These are phyloP conservation scores for Rhizoclosmatium sp. DNA, from an alignment of 192 early-diverging fungal genomes.

Conservation along the genomic window DNA sequence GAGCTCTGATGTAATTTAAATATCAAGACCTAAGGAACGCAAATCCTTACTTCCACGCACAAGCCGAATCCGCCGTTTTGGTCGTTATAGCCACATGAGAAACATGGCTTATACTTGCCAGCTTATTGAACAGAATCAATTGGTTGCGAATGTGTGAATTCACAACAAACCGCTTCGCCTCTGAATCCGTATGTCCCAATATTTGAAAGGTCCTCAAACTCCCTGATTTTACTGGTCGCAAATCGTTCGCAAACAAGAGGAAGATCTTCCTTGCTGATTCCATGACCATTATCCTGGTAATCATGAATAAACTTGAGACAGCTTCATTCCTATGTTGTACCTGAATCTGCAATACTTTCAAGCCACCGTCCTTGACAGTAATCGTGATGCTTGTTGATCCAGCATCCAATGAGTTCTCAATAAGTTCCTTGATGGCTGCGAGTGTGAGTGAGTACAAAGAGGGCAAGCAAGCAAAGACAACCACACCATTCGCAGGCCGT, in stretches of 20 bases:
- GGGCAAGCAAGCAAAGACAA: not conserved
- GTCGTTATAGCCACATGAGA: slow-evolving; percentile 84
- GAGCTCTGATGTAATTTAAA: slow-evolving; percentile 59
- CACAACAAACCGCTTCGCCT: slow-evolving; percentile 75
- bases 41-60: slow-evolving; percentile 55
- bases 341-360: slow-evolving; percentile 90
- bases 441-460: not conserved
- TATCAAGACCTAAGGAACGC: not conserved
- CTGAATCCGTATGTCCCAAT: slow-evolving; percentile 96
- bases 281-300: slow-evolving; percentile 88
- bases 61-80: slow-evolving; percentile 50
- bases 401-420: slow-evolving; percentile 97
- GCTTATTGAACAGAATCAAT: slow-evolving; percentile 15
- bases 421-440: slow-evolving; percentile 88
- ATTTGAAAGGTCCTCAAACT: slow-evolving; percentile 82
- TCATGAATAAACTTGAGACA: slow-evolving; percentile 60
- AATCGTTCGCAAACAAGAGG: slow-evolving; percentile 91
- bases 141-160: not conserved
- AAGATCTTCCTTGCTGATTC: slow-evolving; percentile 89
- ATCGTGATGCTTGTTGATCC: slow-evolving; percentile 86
- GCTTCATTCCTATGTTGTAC: slow-evolving; percentile 7
- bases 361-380: slow-evolving; percentile 85
- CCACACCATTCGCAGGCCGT: slow-evolving; percentile 78
- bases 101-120: slow-evolving; percentile 96
- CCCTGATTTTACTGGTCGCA: slow-evolving; percentile 90